Conservation (phyloP, 768 basidiomycete species). For the Boletus rubescentipes region DNA sequence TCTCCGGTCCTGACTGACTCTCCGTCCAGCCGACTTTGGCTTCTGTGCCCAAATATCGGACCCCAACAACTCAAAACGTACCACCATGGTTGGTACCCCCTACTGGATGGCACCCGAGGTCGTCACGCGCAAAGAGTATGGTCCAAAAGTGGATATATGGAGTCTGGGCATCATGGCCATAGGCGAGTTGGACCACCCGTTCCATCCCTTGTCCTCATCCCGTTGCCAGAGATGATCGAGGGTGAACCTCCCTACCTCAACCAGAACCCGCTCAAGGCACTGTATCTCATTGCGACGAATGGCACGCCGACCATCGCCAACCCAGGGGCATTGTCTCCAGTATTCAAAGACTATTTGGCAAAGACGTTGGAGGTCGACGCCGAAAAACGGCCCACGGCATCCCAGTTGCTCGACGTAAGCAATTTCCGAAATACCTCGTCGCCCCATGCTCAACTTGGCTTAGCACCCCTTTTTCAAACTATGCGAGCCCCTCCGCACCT, state of each 20-base stretch:
- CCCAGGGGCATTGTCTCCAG: slow-evolving; percentile 68
- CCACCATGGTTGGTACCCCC: slow-evolving; percentile 97
- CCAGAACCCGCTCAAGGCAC: slow-evolving; percentile 93
- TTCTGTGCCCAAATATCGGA: slow-evolving; percentile 97
- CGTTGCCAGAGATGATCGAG: slow-evolving; percentile 86
- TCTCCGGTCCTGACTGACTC: not conserved
- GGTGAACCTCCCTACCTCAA: slow-evolving; percentile 96
- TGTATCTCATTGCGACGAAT: slow-evolving; percentile 98
- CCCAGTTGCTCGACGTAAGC: slow-evolving; percentile 72
- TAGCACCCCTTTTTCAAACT: slow-evolving; percentile 89
- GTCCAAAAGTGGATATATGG: slow-evolving; percentile 99
- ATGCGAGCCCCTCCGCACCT: slow-evolving; percentile 81
- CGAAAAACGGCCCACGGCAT: slow-evolving; percentile 88
- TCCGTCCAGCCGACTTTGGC: slow-evolving; percentile 85
- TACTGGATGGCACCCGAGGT: slow-evolving; percentile 99
- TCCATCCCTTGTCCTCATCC: slow-evolving; percentile 7
- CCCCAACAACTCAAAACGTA: slow-evolving; percentile 84
- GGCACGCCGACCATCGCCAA: slow-evolving; percentile 96
- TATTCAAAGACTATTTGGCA: slow-evolving; percentile 88
- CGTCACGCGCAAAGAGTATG: slow-evolving; percentile 96
- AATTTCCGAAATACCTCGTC: not conserved
- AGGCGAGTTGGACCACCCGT: slow-evolving; percentile 46
- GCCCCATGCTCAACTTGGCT: slow-evolving; percentile 1
- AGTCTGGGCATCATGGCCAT: slow-evolving; percentile 95
- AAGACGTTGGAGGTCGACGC: slow-evolving; percentile 92